Evolutionary conservation across 345 rosid species (phyloP), one percentile per base, ranked within the genome.

Genomic region (Salix koriyanagi): DNA sequence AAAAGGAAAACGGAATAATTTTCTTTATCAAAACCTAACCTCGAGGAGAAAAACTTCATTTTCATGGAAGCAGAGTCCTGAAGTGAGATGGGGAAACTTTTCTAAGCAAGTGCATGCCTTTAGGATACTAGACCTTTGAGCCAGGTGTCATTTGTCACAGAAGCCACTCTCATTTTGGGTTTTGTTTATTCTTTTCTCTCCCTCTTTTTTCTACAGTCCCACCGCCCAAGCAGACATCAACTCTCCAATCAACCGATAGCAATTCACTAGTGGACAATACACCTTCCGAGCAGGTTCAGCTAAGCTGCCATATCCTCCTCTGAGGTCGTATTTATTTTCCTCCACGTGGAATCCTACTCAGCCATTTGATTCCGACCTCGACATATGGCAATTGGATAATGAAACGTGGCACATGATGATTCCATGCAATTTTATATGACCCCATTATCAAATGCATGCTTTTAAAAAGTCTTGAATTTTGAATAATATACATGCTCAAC

Each of bases 211-310:
- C 81, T 19, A 69, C 60, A n/a, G 62, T 46, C 66, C 61, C 83
- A 77, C 86, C 84, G 86, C 52, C 86, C 84, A 78, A 60, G 26
- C 30, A 39, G 48, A 25, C 67, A 65, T 11, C 7, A 5, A 5
- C 1, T 7, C 42, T 58, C 77, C 76, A 70, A 42, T 77, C 82
- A 14, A 66, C 60, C 42, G 46, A 34, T 34, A 65, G 66, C 75
- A 72, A 65, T 75, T 61, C 56, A 30, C 66, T 23, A 81, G 28
- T 8, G 67, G 74, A 71, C 39, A 75, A 13, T 15, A 46, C 32
- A 9, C 30, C 62, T 23, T 25, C 13, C 14, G 9, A 56, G 2
- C 26, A 56, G 62, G 54, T 0, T 12, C 71, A 34, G 32, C 30
- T 10, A 36, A 9, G 3, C 37, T 23, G 6, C 30, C 16, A 41